These are phyloP conservation scores for Amanita inopinata DNA, from an alignment of 768 basidiomycete species.

Conservation along the genomic window DNA sequence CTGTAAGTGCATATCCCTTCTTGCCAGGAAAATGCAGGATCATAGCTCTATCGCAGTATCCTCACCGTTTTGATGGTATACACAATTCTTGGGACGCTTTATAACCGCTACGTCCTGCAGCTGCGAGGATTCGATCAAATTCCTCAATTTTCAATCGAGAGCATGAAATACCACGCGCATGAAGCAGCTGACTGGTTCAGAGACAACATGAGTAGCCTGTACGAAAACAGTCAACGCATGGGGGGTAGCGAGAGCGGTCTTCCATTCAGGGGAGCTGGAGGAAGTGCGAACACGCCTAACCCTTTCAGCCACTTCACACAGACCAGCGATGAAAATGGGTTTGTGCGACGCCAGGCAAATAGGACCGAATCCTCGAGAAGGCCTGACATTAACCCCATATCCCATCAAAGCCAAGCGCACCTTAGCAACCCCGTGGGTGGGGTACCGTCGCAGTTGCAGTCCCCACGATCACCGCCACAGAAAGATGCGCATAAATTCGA, in stretches of 20 bases:
- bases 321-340: conserved; percentile 10
- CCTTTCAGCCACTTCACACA: conserved; percentile 13
- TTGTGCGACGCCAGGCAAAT: conserved; percentile 11
- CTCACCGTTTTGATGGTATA: conserved; percentile 53
- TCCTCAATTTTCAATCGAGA: conserved; percentile 50
- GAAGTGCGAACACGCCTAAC: conserved; percentile 8
- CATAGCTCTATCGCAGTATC: conserved; percentile 25
- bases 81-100: conserved; percentile 58
- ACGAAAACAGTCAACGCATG: conserved; percentile 16
- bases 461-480: conserved; percentile 8
- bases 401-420: conserved; percentile 29
- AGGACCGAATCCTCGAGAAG: neutral
- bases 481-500: conserved; percentile 11
- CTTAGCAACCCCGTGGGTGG: conserved; percentile 10
- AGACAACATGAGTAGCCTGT: conserved; percentile 21
- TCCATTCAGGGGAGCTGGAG: conserved; percentile 12
- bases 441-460: conserved; percentile 8
- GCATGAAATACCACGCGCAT: conserved; percentile 36
- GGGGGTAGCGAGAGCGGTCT: conserved; percentile 11
- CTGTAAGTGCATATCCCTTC: conserved; percentile 34
- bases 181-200: conserved; percentile 36
- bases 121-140: conserved; percentile 66
- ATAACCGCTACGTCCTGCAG: conserved; percentile 70
- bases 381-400: conserved; percentile 30
- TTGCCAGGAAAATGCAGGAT: neutral